Conservation (phyloP, 176 grass and related monocot genomes). For the Thinopyrum elongatum region DNA sequence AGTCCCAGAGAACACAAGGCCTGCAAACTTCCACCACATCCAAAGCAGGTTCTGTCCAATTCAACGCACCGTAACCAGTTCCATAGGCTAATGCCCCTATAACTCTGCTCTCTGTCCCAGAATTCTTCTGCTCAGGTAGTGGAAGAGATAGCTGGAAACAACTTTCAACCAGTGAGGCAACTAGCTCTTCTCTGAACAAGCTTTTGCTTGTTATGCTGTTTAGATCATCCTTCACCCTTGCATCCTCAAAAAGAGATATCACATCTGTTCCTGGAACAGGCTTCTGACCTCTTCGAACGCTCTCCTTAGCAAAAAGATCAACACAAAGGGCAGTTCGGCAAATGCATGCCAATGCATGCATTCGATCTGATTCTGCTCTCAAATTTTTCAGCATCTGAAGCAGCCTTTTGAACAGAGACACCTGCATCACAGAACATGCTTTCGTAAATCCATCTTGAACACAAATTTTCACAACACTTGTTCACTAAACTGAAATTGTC, state of each 20-base stretch:
- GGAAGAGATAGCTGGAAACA: slow-evolving; percentile 98
- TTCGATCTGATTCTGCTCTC: slow-evolving; percentile 94
- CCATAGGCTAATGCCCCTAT: slow-evolving; percentile 99
- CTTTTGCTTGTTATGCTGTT: slow-evolving; percentile 90
- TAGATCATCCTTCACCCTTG: slow-evolving; percentile 89
- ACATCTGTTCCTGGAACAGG: slow-evolving; percentile 92
- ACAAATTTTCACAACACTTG: not conserved
- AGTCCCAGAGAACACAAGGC: slow-evolving; percentile 98
- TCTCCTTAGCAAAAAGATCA: slow-evolving; percentile 99
- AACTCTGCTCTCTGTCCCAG: slow-evolving; percentile 95
- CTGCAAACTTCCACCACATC: slow-evolving; percentile 96
- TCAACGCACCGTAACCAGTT: slow-evolving; percentile 95
- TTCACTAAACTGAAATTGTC: slow-evolving; percentile 3
- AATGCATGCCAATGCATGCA: slow-evolving; percentile 97
- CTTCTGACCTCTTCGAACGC: slow-evolving; percentile 90
- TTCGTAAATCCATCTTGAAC: slow-evolving; percentile 16
- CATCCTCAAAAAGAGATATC: slow-evolving; percentile 96
- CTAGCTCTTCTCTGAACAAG: slow-evolving; percentile 93
- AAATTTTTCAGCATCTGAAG: slow-evolving; percentile 97
- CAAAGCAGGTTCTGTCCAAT: slow-evolving; percentile 96
- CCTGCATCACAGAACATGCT: slow-evolving; percentile 44
- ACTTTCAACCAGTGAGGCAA: slow-evolving; percentile 93
- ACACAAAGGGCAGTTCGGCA: slow-evolving; percentile 93
- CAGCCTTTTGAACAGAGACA: slow-evolving; percentile 92
- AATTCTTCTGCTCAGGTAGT: slow-evolving; percentile 86